These are phyloP conservation scores for Aspergillus incahuasiensis DNA, from an alignment of 495 filamentous ascomycete genomes.

Conservation along the genomic window DNA sequence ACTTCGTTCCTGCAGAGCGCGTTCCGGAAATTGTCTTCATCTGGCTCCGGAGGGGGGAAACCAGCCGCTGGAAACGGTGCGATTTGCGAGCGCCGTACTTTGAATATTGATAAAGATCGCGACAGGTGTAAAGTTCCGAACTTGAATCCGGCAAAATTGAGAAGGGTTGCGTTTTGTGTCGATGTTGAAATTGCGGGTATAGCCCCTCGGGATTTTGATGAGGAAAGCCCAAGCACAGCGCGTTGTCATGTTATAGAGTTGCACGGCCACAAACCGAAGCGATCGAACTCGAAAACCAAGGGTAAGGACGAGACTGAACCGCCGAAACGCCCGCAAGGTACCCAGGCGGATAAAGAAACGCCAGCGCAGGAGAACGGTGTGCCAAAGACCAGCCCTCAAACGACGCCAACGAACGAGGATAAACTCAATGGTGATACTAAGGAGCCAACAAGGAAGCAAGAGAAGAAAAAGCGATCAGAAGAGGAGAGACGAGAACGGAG, in stretches of 20 bases:
- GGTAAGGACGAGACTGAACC: constrained; percentile 66
- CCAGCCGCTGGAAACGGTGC: constrained; percentile 44
- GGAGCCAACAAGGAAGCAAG: constrained; percentile 65
- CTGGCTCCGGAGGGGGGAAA: constrained; percentile 50
- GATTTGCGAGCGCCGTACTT: constrained; percentile 66
- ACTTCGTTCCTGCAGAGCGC: constrained; percentile 77
- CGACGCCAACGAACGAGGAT: constrained; percentile 18
- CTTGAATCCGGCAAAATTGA: constrained; percentile 72
- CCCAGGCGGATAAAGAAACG: constrained; percentile 55
- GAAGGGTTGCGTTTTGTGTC: constrained; percentile 89
- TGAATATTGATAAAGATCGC: constrained; percentile 79
- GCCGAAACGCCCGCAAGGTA: constrained; percentile 56
- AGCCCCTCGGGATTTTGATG: constrained; percentile 42
- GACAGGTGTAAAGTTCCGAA: constrained; percentile 76
- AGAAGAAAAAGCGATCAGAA: constrained; percentile 89
- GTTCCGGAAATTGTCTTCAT: constrained; percentile 73
- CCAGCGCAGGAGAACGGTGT: constrained; percentile 16
- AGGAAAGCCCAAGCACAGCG: constrained; percentile 31
- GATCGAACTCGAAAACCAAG: constrained; percentile 54
- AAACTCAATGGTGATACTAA: constrained; percentile 37
- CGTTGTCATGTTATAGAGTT: constrained; percentile 24
- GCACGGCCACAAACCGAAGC: constrained; percentile 47
- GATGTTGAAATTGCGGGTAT: constrained; percentile 92
- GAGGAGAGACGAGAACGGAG: constrained; percentile 82
- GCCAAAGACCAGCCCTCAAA: constrained; percentile 19